These are phyloP conservation scores for Selenicereus undatus DNA, from an alignment of 148 eudicot species.

Conservation along the genomic window DNA sequence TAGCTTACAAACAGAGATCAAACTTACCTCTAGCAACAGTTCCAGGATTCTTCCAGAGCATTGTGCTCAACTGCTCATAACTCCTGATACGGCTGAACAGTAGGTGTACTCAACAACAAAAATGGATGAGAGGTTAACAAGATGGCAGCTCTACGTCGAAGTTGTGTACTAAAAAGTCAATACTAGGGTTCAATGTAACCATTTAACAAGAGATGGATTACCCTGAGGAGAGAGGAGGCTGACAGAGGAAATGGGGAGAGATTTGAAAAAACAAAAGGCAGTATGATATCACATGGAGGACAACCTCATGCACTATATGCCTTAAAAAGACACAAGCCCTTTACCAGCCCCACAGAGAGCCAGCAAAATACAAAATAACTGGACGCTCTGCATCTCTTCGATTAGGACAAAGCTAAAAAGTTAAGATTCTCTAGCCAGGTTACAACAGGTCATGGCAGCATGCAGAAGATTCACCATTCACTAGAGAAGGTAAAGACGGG, in stretches of 20 bases:
- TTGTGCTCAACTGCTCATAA: constrained; percentile 1
- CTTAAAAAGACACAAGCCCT: neutral
- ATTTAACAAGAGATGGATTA: neutral
- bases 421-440: neutral
- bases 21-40: constrained; percentile 16
- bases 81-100: constrained; percentile 16
- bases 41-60: constrained; percentile 12
- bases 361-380: neutral
- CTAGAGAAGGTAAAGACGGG: neutral
- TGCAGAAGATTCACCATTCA: neutral
- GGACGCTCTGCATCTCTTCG: neutral
- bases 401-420: neutral
- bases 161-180: neutral
- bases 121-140: constrained; percentile 8
- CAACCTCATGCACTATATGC: neutral
- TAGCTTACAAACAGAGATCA: neutral
- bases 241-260: neutral
- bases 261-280: neutral
- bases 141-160: neutral
- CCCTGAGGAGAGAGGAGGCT: neutral
- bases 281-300: neutral
- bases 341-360: neutral
- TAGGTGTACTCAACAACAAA: constrained; percentile 13
- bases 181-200: neutral
- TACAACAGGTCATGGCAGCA: neutral